Evolutionary conservation across 805 yeast species (phyloP).

Genomic region (Candida ovalis): DNA sequence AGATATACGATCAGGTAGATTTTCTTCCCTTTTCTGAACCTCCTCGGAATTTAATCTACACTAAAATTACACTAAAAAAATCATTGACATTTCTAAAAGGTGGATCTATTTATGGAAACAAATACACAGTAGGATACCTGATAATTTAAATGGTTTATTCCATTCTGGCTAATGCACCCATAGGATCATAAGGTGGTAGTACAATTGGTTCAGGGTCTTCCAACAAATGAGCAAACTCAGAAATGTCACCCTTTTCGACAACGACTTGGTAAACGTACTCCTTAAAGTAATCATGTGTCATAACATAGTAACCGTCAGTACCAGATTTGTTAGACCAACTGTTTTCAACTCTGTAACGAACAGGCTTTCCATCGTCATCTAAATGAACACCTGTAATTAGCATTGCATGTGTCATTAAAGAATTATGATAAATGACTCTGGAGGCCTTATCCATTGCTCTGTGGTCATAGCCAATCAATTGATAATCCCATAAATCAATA

Average conservation of each 20-base stretch:
- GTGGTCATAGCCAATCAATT: constrained; percentile 47
- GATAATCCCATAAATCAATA: constrained; percentile 62
- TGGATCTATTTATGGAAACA: too few relatives aligned
- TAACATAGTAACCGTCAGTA: constrained; percentile 60
- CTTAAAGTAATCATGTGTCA: constrained; percentile 72
- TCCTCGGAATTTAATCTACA: too few relatives aligned
- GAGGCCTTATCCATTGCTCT: constrained; percentile 55
- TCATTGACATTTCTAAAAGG: too few relatives aligned
- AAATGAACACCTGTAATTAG: constrained; percentile 76
- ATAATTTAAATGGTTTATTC: background rate
- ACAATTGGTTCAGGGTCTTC: constrained; percentile 45
- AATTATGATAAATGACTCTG: constrained; percentile 64
- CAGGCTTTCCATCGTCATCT: constrained; percentile 56
- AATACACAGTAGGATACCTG: too few relatives aligned
- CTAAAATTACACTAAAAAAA: too few relatives aligned
- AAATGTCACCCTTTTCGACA: constrained; percentile 48
- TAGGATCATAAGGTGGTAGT: constrained; percentile 77
- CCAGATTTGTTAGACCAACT: constrained; percentile 75
- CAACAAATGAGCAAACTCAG: constrained; percentile 36
- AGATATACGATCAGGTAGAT: too few relatives aligned
- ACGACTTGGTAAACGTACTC: constrained; percentile 74
- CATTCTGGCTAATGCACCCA: constrained; percentile 62
- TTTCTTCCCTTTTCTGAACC: too few relatives aligned
- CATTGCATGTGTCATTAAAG: constrained; percentile 91
- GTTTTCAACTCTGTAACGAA: constrained; percentile 71